Evolutionary conservation across 2,329 filamentous ascomycete genomes (phyloP).

Genomic region (Hymenotorrendiella dingleyae): DNA sequence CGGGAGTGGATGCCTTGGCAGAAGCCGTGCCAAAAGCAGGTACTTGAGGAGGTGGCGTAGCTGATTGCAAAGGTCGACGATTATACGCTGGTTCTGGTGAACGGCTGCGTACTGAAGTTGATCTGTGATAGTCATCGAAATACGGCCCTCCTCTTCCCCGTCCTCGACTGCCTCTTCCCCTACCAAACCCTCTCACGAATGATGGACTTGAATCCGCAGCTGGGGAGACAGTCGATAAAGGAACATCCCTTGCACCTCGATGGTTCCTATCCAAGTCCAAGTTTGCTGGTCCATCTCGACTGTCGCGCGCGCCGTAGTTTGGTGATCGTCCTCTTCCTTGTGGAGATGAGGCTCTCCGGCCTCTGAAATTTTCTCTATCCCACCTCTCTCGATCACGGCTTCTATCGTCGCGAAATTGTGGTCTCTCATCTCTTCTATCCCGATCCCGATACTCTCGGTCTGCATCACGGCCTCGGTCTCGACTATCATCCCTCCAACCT

Average conservation of each 20-base stretch:
- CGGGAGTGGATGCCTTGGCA: slow-evolving; percentile 8
- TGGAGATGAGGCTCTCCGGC: slow-evolving; percentile 58
- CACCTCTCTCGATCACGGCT: slow-evolving; percentile 47
- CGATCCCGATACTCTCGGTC: slow-evolving; percentile 42
- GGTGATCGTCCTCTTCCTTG: slow-evolving; percentile 58
- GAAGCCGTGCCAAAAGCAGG: slow-evolving; percentile 46
- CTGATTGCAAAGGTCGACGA: slow-evolving; percentile 38
- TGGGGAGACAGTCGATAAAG: slow-evolving; percentile 64
- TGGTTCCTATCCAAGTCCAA: slow-evolving; percentile 62
- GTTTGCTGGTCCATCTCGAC: slow-evolving; percentile 49
- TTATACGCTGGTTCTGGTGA: slow-evolving; percentile 26
- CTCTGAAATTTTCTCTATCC: slow-evolving; percentile 47
- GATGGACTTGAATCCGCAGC: slow-evolving; percentile 55
- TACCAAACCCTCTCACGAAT: slow-evolving; percentile 38
- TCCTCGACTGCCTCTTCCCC: slow-evolving; percentile 41
- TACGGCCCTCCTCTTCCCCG: slow-evolving; percentile 43
- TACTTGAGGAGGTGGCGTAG: slow-evolving; percentile 46
- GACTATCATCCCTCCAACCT: slow-evolving; percentile 53
- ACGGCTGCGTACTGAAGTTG: slow-evolving; percentile 24
- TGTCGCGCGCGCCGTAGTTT: slow-evolving; percentile 49
- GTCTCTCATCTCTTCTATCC: slow-evolving; percentile 45
- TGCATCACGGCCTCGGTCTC: slow-evolving; percentile 46
- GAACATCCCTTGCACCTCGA: slow-evolving; percentile 66
- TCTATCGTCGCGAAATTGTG: slow-evolving; percentile 51
- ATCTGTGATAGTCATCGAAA: slow-evolving; percentile 49